A percentile compares a stretch with the other conserved stretches of the same genome.
These are phyloP conservation scores for Calamus simplicifolius DNA, from an alignment of 176 grass and related monocot genomes.

Conservation along the genomic window DNA sequence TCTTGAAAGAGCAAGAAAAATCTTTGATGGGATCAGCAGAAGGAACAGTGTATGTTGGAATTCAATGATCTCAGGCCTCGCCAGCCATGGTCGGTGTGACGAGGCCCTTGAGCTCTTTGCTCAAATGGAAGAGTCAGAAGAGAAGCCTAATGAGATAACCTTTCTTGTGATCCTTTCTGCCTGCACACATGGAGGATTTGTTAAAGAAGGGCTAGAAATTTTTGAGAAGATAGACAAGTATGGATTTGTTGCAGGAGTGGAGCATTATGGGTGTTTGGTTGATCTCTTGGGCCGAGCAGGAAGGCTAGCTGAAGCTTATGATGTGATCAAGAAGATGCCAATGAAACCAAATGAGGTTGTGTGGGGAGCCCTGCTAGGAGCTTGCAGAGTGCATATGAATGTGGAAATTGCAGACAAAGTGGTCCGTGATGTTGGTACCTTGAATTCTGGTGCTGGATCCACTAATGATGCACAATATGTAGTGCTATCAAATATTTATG, in stretches of 20 bases:
- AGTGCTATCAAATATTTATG: conserved; percentile 49
- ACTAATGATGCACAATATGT: conserved; percentile 50
- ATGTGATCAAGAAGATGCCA: conserved; percentile 44
- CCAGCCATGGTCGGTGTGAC: conserved; percentile 32
- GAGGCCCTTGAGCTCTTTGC: conserved; percentile 41
- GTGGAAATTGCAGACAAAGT: conserved; percentile 30
- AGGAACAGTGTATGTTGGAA: conserved; percentile 55
- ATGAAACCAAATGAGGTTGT: conserved; percentile 54
- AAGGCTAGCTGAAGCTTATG: conserved; percentile 45
- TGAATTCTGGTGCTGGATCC: conserved; percentile 18
- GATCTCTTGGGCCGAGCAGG: conserved; percentile 59
- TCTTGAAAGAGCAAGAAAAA: conserved; percentile 20
- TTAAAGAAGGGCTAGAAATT: conserved; percentile 57
- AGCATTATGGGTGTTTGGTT: conserved; percentile 53
- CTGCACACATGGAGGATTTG: conserved; percentile 50
- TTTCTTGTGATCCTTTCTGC: conserved; percentile 52
- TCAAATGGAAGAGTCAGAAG: conserved; percentile 40
- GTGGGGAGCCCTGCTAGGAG: conserved; percentile 58
- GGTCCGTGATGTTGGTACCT: conserved; percentile 13
- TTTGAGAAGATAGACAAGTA: conserved; percentile 36
- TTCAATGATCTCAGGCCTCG: conserved; percentile 56
- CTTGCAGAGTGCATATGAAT: conserved; percentile 39
- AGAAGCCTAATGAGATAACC: conserved; percentile 36
- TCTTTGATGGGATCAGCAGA: conserved; percentile 39
- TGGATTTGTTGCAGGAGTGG: conserved; percentile 33